Base-by-base conservation (phyloP, 805 yeast genomes). In the Suhomyces faveliae region DNA sequence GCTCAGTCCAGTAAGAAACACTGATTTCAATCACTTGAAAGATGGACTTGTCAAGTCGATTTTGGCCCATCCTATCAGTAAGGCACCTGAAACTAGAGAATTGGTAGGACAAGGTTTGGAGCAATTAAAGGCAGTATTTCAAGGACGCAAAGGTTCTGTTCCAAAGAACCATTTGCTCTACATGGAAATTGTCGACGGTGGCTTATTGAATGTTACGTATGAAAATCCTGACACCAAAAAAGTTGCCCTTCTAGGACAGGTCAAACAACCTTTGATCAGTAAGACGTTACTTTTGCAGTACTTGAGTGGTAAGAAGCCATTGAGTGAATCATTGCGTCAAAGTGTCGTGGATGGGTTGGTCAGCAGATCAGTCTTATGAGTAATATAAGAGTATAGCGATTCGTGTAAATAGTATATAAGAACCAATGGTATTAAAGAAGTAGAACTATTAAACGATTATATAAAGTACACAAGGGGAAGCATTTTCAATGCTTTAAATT, bases 41-140 rank as follows among this genome's bases (percentile, higher is more conserved):
- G 98, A 94, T 61, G 98, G 98, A 0, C 79, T 94, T 51, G 79
- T 89, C 42, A 85, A 91, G 62, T 82, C 96, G 15, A 79, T 89
- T 41, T 73, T 84, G 63, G 85, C 89, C 29, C 81, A 81, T 59
- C 82, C 85, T 2, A 68, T 76, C 50, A 79, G 85, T 45, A 82
- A 82, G 54, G 24, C 25, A 17, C 22, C 17, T 7, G 64, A 68
- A 20, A 45, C 60, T n/a, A 58, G 73, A 25, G 73, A 66, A 11
- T 53, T 55, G n/a, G 67, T 73, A 5, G 68, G 76, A 33, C 69
- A 69, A 25, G 96, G 97, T 0, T 66, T 91, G 10, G 81, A 79
- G 35, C 83, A 88, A 60, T 64, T 91, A 48, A 79, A 86, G 57
- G 68, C 65, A 4, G 81, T 79, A 0, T 87, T 90, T 58, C 67